These are phyloP conservation scores for Pichiaceae sp. DNA, from an alignment of 1,139 yeast species.

Conservation along the genomic window DNA sequence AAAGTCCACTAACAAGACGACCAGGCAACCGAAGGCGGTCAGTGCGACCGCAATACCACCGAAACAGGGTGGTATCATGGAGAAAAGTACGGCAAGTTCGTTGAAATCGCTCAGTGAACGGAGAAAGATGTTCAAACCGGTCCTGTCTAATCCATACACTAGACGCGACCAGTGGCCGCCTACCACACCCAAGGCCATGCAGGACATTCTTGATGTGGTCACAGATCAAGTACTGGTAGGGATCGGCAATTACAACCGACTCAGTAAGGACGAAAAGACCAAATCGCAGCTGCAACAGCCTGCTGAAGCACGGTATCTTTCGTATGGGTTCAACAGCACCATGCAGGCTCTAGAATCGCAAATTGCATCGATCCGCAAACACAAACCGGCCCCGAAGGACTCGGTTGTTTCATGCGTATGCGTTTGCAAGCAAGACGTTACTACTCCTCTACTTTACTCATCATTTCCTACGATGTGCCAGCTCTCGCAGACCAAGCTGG, in stretches of 20 bases:
- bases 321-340: conserved; percentile 49
- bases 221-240: conserved; percentile 28
- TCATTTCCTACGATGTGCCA: conserved; percentile 46
- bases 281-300: conserved; percentile 19
- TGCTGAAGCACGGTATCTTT: conserved; percentile 22
- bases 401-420: conserved; percentile 33
- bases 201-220: conserved; percentile 34
- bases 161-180: conserved; percentile 44
- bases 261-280: conserved; percentile 12
- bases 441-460: conserved; percentile 37
- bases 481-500: conserved; percentile 44
- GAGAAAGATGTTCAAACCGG: conserved; percentile 50
- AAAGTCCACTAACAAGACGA: too few relatives aligned
- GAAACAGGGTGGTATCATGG: background rate
- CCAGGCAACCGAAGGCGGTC: background rate
- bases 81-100: background rate
- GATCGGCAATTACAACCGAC: conserved; percentile 28
- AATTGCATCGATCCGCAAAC: conserved; percentile 23
- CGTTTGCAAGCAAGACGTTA: conserved; percentile 47
- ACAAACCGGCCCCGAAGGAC: conserved; percentile 5
- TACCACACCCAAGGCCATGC: conserved; percentile 31
- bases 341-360: conserved; percentile 42
- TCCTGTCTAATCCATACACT: conserved; percentile 53
- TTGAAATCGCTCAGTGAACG: conserved; percentile 22
- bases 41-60: background rate